phyloP scores from a whole-genome alignment of 768 basidiomycete genomes.

The Rubroboletus pulcherrimus region DNA sequence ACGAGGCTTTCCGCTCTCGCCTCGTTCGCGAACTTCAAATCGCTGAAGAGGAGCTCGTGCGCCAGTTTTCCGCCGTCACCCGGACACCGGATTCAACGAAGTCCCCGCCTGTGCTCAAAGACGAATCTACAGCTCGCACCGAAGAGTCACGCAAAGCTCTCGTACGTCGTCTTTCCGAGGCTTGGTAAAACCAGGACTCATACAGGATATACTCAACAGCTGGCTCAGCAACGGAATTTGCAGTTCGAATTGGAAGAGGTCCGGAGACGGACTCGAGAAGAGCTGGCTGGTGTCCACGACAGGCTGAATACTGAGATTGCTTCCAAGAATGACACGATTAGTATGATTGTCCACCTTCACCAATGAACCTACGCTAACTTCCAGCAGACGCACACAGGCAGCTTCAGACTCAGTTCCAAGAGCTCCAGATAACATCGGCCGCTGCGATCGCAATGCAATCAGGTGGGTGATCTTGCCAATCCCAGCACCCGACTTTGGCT shows the following conservation, averaged over 20 bases:
- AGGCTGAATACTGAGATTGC: constrained; percentile 50
- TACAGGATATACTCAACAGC: constrained; percentile 32
- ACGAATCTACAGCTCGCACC: constrained; percentile 37
- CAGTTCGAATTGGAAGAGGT: constrained; percentile 65
- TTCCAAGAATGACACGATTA: constrained; percentile 54
- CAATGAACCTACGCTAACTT: neutral
- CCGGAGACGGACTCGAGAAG: constrained; percentile 61
- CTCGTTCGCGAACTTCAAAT: constrained; percentile 60
- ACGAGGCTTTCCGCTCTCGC: constrained; percentile 57
- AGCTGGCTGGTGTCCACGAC: constrained; percentile 50
- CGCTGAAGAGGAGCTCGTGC: constrained; percentile 43
- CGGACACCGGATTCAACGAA: constrained; percentile 39
- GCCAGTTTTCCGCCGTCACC: constrained; percentile 24
- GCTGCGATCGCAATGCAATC: constrained; percentile 57
- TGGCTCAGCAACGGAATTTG: constrained; percentile 61
- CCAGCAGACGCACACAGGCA: constrained; percentile 54
- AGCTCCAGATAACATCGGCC: constrained; percentile 56
- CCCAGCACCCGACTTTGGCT: neutral
- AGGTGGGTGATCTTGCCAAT: constrained; percentile 35
- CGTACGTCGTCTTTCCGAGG: constrained; percentile 38
- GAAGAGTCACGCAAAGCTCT: constrained; percentile 71
- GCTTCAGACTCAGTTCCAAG: constrained; percentile 56
- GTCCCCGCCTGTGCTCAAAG: constrained; percentile 45
- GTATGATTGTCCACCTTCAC: constrained; percentile 35
- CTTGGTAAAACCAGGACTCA: neutral